Conservation (phyloP, 2,329 filamentous ascomycete species). For the Elsinoe necatrix region DNA sequence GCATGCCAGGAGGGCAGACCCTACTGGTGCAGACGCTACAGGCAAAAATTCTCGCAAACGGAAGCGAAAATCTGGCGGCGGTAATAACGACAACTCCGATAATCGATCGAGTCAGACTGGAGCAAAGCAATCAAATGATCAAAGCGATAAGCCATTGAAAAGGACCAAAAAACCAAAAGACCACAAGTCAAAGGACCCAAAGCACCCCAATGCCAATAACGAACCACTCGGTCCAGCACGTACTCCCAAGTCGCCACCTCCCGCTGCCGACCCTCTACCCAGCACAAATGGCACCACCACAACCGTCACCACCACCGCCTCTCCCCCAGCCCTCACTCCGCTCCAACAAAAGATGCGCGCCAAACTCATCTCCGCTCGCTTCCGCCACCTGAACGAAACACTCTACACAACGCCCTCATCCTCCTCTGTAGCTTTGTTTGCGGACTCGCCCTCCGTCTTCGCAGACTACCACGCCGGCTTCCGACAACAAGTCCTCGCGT, state of each 20-base stretch:
- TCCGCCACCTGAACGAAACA: constrained; percentile 94
- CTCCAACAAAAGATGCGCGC: constrained; percentile 90
- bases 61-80: constrained; percentile 43
- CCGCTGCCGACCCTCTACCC: constrained; percentile 32
- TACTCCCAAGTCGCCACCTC: constrained; percentile 18
- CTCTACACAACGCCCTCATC: constrained; percentile 86
- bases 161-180: constrained; percentile 23
- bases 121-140: constrained; percentile 31
- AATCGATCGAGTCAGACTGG: constrained; percentile 24
- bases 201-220: constrained; percentile 15
- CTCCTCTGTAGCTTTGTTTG: constrained; percentile 76
- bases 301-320: constrained; percentile 25
- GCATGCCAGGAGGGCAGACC: constrained; percentile 27
- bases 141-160: constrained; percentile 23
- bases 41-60: constrained; percentile 39
- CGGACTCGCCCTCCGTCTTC: constrained; percentile 83
- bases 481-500: constrained; percentile 86
- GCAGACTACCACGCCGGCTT: constrained; percentile 94
- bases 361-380: constrained; percentile 89
- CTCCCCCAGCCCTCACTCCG: constrained; percentile 58
- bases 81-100: constrained; percentile 25
- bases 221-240: constrained; percentile 15
- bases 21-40: constrained; percentile 28
- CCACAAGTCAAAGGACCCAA: constrained; percentile 11
- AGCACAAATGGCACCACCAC: constrained; percentile 26